Percentiles rank a stretch among this genome's conserved stretches.
phyloP scores from a whole-genome alignment of 108 stramenopile genomes.

The Chaetoceros tenuissimus region DNA sequence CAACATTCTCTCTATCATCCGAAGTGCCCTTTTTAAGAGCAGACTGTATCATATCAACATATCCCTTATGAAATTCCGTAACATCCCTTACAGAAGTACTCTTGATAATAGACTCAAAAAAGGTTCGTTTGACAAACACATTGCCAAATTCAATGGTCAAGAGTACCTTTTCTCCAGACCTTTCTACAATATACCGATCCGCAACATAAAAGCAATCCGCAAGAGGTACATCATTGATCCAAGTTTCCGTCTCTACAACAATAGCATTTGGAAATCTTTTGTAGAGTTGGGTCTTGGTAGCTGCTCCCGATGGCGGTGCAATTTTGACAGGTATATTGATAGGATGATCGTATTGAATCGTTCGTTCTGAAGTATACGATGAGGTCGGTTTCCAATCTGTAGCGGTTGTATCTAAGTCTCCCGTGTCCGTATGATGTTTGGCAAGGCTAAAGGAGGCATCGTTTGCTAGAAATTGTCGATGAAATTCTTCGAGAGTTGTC shows the following conservation, averaged over 20 bases:
- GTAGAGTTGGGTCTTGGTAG: conserved; percentile 62
- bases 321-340: conserved; percentile 62
- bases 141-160: conserved; percentile 48
- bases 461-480: conserved; percentile 38
- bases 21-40: too few relatives aligned
- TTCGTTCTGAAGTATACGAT: conserved; percentile 23
- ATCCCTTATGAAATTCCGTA: conserved; percentile 37
- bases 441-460: conserved; percentile 38
- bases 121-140: conserved; percentile 64
- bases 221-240: conserved; percentile 76
- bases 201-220: conserved; percentile 78
- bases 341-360: conserved; percentile 62
- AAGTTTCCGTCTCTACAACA: conserved; percentile 59
- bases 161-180: conserved; percentile 16
- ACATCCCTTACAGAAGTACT: conserved; percentile 55
- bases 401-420: conserved; percentile 39
- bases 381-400: conserved; percentile 37
- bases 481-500: conserved; percentile 44
- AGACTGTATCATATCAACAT: not conserved
- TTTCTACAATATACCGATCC: conserved; percentile 54
- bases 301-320: conserved; percentile 66
- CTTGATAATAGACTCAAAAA: conserved; percentile 64
- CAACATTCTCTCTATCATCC: too few relatives aligned
- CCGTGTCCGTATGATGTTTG: conserved; percentile 37
- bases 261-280: conserved; percentile 47